Base-by-base conservation (phyloP, 129 eudicot species). In the Flaveria trinervia region DNA sequence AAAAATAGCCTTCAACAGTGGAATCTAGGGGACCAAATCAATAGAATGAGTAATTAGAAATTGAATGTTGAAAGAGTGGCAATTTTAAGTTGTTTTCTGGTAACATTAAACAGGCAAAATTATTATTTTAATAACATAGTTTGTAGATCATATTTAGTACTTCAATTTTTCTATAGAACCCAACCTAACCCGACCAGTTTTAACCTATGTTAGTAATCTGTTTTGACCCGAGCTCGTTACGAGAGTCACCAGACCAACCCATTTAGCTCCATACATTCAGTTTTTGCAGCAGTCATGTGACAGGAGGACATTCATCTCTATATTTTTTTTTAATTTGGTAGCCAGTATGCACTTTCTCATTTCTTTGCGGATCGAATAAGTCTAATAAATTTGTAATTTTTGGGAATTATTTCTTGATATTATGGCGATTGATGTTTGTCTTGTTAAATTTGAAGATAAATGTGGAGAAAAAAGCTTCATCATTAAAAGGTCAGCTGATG, bases 401-500 rank as follows among this genome's bases (percentile, higher is more conserved):
- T n/a, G 70, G 76, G 44, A 68, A 22, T 44, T n/a, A 43, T 69
- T 55, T 59, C 45, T n/a, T 78, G 75, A 55, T 65, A 30, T 68
- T 71, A 26, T 8, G 8, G 9, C 22, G 39, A 36, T 52, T 65
- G 17, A 65, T 39, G 28, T 52, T 16, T 68, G 18, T 67, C 43
- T 71, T 56, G 18, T 59, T 65, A 66, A 30, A 46, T 72, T 25
- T 60, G 36, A 79, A 88, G 97, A 79, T 85, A 8, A 89, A 82
- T 28, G 20, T 79, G 54, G 90, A 87, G 57, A 88, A 81, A 88
- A 91, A 83, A 70, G 59, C 82, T 66, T 66, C 80, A 44, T 76
- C 97, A 8, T 75, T 91, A 76, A 91, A 91, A 76, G 92, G 86
- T 28, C 95, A 91, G 77, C 88, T 91, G 36, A 83, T 86, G 74